Base-by-base conservation (phyloP, 1,284 basidiomycete genomes). In the Fomes fomentarius region DNA sequence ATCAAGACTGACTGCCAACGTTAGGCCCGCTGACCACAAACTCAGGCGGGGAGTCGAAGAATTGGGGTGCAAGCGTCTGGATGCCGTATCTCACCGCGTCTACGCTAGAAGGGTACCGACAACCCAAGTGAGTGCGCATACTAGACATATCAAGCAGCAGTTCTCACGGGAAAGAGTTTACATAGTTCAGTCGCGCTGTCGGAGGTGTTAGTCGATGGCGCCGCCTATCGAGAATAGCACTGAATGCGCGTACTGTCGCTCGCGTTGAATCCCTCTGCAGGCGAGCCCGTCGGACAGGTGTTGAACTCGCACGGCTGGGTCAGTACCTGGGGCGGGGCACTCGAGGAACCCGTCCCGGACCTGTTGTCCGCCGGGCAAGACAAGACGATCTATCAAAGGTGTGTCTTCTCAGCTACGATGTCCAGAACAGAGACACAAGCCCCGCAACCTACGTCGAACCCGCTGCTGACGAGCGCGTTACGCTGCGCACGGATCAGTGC, bases 11-110 rank as follows among this genome's bases (percentile, higher is more conserved):
- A 77, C 76, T 74, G 44, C 80, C 79, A 11, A 82, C 73, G 61
- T 84, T 83, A 0, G 76, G 75, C 0, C 81, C 82, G 56, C 74
- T 74, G 14, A 84, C 69, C 12, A 81, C 75, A 28, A 84, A 69
- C 53, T 82, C 80, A 1, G 81, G 80, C n/a, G 61, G 57, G 11
- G 66, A 60, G 8, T 72, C 71, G 28, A 79, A 77, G 63, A 78
- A 71, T 38, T 71, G 60, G 0, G 77, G 77, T 1, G 78, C 69
- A 4, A 81, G 68, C 0, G 74, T 76, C 61, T 81, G 72, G 26
- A 81, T 78, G 0, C 78, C 80, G 59, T 70, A 76, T 11, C 68
- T 65, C 10, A 74, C 76, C 2, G 79, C 63, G 56, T 79, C 77
- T 11, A 77, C 79, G 0, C 67, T 68, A 40, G 0, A 40, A 19